Percentiles rank a stretch among this genome's conserved stretches.
Evolutionary conservation across 139 green algal genomes (phyloP).

Genomic region (Micractinium conductrix): DNA sequence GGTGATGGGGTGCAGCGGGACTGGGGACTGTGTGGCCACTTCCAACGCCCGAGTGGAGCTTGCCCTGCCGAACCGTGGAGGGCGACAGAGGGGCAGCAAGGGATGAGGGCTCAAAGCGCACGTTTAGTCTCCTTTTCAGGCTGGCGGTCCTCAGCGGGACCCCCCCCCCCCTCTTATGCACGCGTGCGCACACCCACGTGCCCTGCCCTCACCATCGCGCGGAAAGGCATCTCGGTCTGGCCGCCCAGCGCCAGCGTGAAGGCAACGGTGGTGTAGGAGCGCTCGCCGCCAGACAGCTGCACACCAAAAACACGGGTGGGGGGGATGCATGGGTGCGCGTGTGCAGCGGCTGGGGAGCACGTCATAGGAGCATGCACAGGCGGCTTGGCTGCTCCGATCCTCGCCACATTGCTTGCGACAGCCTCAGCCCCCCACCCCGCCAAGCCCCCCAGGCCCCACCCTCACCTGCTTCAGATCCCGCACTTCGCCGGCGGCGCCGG

Average conservation of each 20-base stretch:
- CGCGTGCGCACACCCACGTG: too few species aligned
- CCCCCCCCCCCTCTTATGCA: too few species aligned
- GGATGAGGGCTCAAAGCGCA: too few species aligned
- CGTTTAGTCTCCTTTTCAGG: too few species aligned
- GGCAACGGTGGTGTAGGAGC: constrained; percentile 88
- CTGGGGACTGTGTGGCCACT: too few species aligned
- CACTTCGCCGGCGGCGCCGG: constrained; percentile 10
- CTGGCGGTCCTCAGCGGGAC: too few species aligned
- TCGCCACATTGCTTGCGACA: neutral
- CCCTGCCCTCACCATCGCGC: constrained; percentile 15
- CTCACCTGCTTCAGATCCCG: constrained; percentile 60
- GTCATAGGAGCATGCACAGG: too few species aligned
- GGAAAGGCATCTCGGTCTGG: constrained; percentile 78
- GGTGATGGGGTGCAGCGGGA: too few species aligned
- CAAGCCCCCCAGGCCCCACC: neutral
- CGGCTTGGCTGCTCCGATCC: too few species aligned
- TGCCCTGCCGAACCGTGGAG: too few species aligned
- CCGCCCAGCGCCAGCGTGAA: constrained; percentile 89
- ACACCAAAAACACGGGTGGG: neutral
- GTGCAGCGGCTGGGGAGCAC: neutral
- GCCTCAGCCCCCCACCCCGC: neutral
- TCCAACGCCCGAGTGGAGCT: too few species aligned
- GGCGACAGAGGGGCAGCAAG: too few species aligned
- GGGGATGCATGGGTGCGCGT: neutral
- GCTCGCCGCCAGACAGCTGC: constrained; percentile 85